phyloP scores from a whole-genome alignment of 768 basidiomycete species.

The Phlebiopsis gigantea region DNA sequence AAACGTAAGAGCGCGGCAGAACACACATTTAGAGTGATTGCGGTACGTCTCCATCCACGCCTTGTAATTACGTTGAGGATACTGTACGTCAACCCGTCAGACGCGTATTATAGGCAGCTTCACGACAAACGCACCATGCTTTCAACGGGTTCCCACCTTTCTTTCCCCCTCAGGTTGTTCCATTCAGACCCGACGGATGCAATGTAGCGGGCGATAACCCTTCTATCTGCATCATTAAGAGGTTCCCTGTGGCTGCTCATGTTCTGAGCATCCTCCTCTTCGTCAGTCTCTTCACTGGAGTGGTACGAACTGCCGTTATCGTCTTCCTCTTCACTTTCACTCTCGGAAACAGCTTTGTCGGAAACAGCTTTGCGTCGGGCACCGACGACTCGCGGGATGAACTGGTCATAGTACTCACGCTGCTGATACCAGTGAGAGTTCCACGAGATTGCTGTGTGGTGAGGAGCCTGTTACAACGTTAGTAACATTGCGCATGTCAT shows the following conservation, averaged over 20 bases:
- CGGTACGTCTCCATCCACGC: slow-evolving; percentile 62
- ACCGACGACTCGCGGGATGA: slow-evolving; percentile 18
- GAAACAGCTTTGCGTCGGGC: background rate
- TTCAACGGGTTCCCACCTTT: slow-evolving; percentile 52
- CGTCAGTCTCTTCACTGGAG: slow-evolving; percentile 12
- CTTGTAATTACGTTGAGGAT: slow-evolving; percentile 47
- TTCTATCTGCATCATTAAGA: slow-evolving; percentile 59
- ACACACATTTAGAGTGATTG: slow-evolving; percentile 42
- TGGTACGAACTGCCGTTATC: slow-evolving; percentile 27
- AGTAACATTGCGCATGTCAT: too few relatives aligned
- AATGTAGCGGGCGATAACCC: slow-evolving; percentile 55
- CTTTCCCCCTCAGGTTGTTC: slow-evolving; percentile 32
- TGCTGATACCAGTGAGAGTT: slow-evolving; percentile 60
- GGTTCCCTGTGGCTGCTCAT: slow-evolving; percentile 49
- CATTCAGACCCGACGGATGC: slow-evolving; percentile 41
- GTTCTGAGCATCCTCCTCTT: slow-evolving; percentile 31
- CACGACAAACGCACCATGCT: slow-evolving; percentile 35
- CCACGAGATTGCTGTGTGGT: slow-evolving; percentile 62
- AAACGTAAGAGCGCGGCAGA: background rate
- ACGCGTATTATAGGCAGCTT: background rate
- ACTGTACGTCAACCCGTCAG: slow-evolving; percentile 27
- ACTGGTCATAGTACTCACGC: slow-evolving; percentile 64
- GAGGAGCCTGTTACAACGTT: slow-evolving; percentile 62
- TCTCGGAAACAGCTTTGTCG: background rate
- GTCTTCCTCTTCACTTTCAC: slow-evolving; percentile 11